phyloP scores from a whole-genome alignment of 345 rosid genomes.

The Jatropha curcas region DNA sequence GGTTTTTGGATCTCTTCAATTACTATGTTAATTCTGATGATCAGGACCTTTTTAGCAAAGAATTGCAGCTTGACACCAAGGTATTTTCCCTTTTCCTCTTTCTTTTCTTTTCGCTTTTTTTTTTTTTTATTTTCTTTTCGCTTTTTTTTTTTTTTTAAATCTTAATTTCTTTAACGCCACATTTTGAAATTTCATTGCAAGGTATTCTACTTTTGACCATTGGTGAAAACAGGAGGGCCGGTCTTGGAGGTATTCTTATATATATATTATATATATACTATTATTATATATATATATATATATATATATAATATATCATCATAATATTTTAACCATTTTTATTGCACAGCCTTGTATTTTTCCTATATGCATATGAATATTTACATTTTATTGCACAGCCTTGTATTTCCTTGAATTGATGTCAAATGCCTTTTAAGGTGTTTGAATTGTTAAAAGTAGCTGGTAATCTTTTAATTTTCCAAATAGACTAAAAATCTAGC shows the following conservation, averaged over 20 bases:
- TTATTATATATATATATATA: too few species aligned
- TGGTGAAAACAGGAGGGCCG: slow-evolving; percentile 93
- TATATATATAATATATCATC: too few species aligned
- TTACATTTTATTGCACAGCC: neutral
- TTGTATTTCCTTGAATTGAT: neutral
- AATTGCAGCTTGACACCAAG: slow-evolving; percentile 97
- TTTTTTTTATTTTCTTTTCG: neutral
- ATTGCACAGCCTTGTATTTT: too few species aligned
- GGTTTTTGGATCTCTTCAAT: slow-evolving; percentile 98
- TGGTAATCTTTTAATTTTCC: neutral
- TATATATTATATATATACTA: too few species aligned
- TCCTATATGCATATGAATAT: too few species aligned
- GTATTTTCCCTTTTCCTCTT: slow-evolving; percentile 19
- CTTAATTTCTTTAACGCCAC: neutral
- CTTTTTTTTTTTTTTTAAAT: neutral
- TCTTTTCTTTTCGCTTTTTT: neutral
- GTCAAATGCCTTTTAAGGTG: neutral
- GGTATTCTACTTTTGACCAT: slow-evolving; percentile 96
- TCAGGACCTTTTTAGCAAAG: slow-evolving; percentile 87
- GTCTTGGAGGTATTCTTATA: slow-evolving; percentile 98
- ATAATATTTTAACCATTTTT: too few species aligned
- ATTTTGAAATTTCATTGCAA: slow-evolving; percentile 14
- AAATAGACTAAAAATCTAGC: neutral
- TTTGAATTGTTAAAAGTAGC: neutral
- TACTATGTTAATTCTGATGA: slow-evolving; percentile 91